Evolutionary conservation across 805 yeast species (phyloP).

Genomic region (Candida coleopterorum): DNA sequence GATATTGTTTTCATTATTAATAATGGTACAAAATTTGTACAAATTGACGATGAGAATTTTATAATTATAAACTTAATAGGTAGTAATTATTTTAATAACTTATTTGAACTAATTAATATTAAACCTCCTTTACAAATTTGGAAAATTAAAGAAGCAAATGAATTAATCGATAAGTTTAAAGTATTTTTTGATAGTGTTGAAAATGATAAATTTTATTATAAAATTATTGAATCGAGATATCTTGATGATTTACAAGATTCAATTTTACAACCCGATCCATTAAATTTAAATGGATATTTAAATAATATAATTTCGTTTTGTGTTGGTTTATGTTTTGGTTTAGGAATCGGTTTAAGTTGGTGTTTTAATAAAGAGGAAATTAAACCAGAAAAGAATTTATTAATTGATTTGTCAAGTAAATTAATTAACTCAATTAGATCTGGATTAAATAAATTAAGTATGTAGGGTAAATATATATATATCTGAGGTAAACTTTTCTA

Average conservation of each 20-base stretch:
- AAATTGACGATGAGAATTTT: constrained; percentile 20
- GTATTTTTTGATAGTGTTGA: constrained; percentile 24
- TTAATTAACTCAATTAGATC: constrained; percentile 1
- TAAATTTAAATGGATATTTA: constrained; percentile 15
- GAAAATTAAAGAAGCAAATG: constrained; percentile 31
- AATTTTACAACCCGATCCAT: constrained; percentile 23
- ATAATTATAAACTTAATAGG: constrained; percentile 36
- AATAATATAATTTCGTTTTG: constrained; percentile 25
- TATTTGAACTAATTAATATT: constrained; percentile 31
- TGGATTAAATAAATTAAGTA: constrained; percentile 1
- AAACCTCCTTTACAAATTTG: constrained; percentile 35
- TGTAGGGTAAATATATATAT: not conserved
- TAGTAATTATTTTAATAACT: constrained; percentile 34
- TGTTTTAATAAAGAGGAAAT: not conserved
- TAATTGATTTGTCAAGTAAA: constrained; percentile 1
- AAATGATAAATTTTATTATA: constrained; percentile 20
- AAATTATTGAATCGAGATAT: constrained; percentile 22
- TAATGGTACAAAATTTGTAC: constrained; percentile 33
- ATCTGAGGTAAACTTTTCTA: too few relatives aligned
- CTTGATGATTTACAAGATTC: constrained; percentile 25
- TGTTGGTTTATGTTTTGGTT: constrained; percentile 33
- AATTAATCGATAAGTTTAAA: constrained; percentile 21
- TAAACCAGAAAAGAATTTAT: not conserved
- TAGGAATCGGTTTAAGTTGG: constrained; percentile 27
- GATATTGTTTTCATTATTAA: constrained; percentile 32